Base-by-base conservation (phyloP, 106 monocot species). In the Triglochin maritima region DNA sequence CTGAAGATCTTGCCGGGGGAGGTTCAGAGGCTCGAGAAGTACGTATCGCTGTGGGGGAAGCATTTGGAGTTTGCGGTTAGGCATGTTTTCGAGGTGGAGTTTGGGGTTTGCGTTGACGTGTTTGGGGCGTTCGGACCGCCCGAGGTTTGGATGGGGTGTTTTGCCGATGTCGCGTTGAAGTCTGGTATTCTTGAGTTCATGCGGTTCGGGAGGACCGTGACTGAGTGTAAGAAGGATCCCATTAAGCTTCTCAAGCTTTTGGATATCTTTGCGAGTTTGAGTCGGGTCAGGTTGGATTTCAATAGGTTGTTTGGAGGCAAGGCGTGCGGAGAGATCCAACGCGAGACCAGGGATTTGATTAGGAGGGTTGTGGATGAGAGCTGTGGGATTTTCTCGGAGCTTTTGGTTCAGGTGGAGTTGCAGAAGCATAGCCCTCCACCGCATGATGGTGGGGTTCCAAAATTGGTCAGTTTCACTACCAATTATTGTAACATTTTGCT, bases 311-410 rank as follows among this genome's bases (percentile, higher is more conserved):
- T 95, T 44, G 87, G 90, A 0, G 80, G 82, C 11, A 90, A 85
- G 58, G 85, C 87, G 4, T 95, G 90, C 17, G 77, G 49, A 1
- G 94, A 95, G 67, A 87, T 95, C 57, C 87, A 90, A 73, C 83
- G 47, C 48, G 70, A 76, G 17, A 95, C 94, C 0, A 76, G 94
- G 64, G 90, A 90, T 65, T 77, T 95, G 6, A 85, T 95, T 57
- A 95, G 81, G 78, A 66, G 79, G 46, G 77, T 95, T 44, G 62
- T 95, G 17, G 81, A 90, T 10, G 90, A 87, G 4, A 81, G 90
- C 2, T 83, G 85, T 43, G 94, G 90, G 69, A 95, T 95, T 49
- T 90, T 95, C 76, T 82, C 76, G 70, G 94, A 95, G 76, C 79
- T 95, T 47, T 41, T 85, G 51, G 77, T 83, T 12, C 94, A 95